Base-by-base conservation (phyloP, 305 asterid species). In the Fraxinus xanthoxyloides region DNA sequence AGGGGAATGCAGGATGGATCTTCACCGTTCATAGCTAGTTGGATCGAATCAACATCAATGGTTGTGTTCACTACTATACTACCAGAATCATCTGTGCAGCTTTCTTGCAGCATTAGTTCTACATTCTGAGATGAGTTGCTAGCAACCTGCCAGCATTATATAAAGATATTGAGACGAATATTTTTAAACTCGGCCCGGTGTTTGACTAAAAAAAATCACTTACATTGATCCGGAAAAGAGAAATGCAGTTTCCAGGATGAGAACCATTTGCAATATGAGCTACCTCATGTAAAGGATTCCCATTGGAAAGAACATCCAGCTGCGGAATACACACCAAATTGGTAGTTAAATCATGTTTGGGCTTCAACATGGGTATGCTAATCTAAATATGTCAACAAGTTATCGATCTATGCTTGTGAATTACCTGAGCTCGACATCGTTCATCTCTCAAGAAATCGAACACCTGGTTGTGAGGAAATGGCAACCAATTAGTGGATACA, bases 241-340 rank as follows among this genome's bases (percentile, higher is more conserved):
- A 95, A 19, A 94, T 90, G 90, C 97, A 94, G 85, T 95, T 95
- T 56, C 97, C 98, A 0, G 98, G 99, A 84, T 94, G 91, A 51
- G 99, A 93, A 76, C 98, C 99, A 61, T 95, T 95, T 4, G 98
- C 99, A 72, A 95, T 95, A 79, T 95, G 99, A 85, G 97, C 99
- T 48, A 95, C 97, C 84, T 94, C 98, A 34, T 95, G 98, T 59
- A 95, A 75, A 19, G 99, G 88, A 76, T 95, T 95, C 40, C 98
- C 97, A 85, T 92, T 91, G 36, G 99, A 92, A 81, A 95, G 95
- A 8, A 94, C 95, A 81, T 95, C 97, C 17, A 95, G 83, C 99
- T 95, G 93, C 36, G 46, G 72, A 43, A 59, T 10, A 19, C 30
- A 85, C 9, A 63, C 3, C n/a, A 1, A 67, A 23, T 26, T 79